Evolutionary conservation across 2,329 filamentous ascomycete species (phyloP).

Genomic region (Emydomyces testavorans): DNA sequence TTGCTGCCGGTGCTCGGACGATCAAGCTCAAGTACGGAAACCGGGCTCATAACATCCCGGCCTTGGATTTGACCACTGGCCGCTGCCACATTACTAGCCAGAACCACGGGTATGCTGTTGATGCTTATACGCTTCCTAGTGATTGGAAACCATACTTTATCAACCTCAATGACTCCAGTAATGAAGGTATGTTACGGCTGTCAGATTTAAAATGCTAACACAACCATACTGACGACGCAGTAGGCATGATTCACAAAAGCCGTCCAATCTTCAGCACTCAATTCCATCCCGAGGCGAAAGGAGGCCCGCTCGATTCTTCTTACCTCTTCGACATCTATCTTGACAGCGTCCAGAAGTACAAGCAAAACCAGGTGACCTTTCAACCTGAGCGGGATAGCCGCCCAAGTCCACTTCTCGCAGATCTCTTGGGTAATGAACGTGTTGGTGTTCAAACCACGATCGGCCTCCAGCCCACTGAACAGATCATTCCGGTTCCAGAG

Average conservation of each 20-base stretch:
- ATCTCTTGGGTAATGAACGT: conserved; percentile 85
- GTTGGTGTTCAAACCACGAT: conserved; percentile 72
- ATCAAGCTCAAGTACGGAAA: conserved; percentile 99
- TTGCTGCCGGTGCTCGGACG: conserved; percentile 77
- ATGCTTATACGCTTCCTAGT: conserved; percentile 63
- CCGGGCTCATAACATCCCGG: conserved; percentile 96
- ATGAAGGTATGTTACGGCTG: conserved; percentile 55
- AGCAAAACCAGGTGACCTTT: conserved; percentile 64
- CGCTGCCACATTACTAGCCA: conserved; percentile 98
- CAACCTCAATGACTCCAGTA: conserved; percentile 94
- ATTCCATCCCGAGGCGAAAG: conserved; percentile 98
- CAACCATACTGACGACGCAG: conserved; percentile 12
- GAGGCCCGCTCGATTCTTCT: conserved; percentile 86
- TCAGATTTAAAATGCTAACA: neutral
- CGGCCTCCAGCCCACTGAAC: conserved; percentile 20
- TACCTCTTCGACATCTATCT: conserved; percentile 97
- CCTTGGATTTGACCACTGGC: conserved; percentile 84
- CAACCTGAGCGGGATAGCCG: conserved; percentile 67
- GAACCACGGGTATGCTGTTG: conserved; percentile 96
- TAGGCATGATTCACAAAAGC: conserved; percentile 80
- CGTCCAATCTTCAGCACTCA: conserved; percentile 97
- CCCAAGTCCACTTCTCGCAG: conserved; percentile 76
- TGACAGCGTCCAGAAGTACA: conserved; percentile 79
- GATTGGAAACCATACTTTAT: conserved; percentile 98
- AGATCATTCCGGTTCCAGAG: neutral